phyloP scores from a whole-genome alignment of 331 rosid species.

The Quercus lobata region DNA sequence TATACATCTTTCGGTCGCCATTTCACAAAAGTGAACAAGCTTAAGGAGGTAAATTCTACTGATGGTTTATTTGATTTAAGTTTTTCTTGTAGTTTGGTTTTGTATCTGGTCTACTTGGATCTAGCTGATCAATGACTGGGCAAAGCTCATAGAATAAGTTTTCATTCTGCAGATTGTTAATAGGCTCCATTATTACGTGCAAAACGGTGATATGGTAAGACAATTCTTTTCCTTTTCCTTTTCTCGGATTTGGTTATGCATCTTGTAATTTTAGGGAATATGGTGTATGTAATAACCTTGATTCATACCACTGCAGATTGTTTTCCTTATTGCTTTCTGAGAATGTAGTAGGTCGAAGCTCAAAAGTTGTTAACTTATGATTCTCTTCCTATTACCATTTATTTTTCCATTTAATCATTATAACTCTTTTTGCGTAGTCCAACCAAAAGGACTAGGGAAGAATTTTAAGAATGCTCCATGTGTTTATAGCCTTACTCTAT shows the following conservation, averaged over 20 bases:
- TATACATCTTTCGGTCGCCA: slow-evolving; percentile 79
- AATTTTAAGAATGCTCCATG: neutral
- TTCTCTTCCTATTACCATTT: neutral
- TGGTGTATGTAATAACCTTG: neutral
- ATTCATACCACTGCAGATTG: neutral
- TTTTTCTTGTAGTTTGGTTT: neutral
- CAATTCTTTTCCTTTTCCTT: slow-evolving; percentile 7
- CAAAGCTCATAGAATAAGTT: slow-evolving; percentile 10
- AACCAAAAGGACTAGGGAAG: neutral
- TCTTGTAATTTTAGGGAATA: neutral
- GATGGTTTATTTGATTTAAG: neutral
- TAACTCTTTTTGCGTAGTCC: neutral
- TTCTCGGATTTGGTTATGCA: neutral
- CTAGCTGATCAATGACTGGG: neutral
- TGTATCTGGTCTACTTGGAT: slow-evolving; percentile 4
- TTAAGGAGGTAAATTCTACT: slow-evolving; percentile 47
- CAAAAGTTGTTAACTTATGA: neutral
- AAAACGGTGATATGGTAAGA: slow-evolving; percentile 60
- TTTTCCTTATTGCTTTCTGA: neutral
- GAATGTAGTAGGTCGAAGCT: neutral
- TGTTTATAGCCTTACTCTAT: neutral
- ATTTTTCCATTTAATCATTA: neutral
- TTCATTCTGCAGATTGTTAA: slow-evolving; percentile 50
- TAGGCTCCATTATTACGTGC: slow-evolving; percentile 61
- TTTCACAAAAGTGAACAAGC: slow-evolving; percentile 59